These are phyloP conservation scores for Rutidosis leptorrhynchoides DNA, from an alignment of 129 eudicot species.

Conservation along the genomic window DNA sequence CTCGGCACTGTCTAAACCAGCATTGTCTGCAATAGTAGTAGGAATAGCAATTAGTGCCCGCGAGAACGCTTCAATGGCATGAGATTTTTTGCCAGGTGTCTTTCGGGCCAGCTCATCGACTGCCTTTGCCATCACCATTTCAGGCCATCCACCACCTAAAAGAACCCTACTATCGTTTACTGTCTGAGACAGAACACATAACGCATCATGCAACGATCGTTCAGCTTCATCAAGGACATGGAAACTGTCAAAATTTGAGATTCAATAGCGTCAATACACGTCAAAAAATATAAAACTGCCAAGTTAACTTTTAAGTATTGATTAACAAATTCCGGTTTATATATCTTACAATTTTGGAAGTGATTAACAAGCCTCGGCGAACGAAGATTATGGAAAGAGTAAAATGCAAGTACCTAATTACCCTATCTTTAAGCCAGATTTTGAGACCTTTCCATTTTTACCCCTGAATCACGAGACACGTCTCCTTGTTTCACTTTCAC, in stretches of 20 bases:
- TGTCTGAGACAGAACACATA: conserved; percentile 93
- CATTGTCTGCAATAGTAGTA: conserved; percentile 93
- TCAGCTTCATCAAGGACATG: conserved; percentile 98
- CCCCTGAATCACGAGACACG: too few relatives aligned
- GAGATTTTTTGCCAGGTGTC: conserved; percentile 94
- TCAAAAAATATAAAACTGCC: background rate
- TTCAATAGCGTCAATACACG: background rate
- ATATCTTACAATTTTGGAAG: too few relatives aligned
- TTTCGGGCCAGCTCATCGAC: conserved; percentile 90
- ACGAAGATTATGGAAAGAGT: too few relatives aligned
- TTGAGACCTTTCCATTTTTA: too few relatives aligned
- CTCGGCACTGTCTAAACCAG: conserved; percentile 98
- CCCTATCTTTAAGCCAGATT: too few relatives aligned
- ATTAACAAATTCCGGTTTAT: background rate
- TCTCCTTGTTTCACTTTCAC: too few relatives aligned
- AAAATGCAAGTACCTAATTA: too few relatives aligned
- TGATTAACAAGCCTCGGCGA: too few relatives aligned
- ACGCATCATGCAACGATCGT: conserved; percentile 93
- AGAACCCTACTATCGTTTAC: conserved; percentile 92
- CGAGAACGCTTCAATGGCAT: conserved; percentile 92
- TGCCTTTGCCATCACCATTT: conserved; percentile 96
- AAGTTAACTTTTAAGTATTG: background rate
- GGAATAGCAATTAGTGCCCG: conserved; percentile 87
- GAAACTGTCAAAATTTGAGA: conserved; percentile 45
- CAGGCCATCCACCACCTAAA: conserved; percentile 99